Evolutionary conservation across 1,284 basidiomycete genomes (phyloP).

Genomic region (Pyrrhoderma lamaoense): DNA sequence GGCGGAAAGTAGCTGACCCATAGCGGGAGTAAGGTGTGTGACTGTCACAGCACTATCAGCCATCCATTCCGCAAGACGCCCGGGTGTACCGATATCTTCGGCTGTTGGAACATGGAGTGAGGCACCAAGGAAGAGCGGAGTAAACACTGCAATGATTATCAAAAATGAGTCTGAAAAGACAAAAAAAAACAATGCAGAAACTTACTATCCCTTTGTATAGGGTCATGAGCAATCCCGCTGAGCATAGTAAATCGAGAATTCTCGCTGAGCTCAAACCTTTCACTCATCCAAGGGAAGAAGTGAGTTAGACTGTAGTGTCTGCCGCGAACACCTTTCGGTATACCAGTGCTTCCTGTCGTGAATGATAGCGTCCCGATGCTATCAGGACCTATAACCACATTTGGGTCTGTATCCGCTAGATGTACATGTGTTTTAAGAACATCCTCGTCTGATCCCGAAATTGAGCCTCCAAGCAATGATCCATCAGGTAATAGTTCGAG

Average conservation of each 20-base stretch:
- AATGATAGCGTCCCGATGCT: constrained; percentile 94
- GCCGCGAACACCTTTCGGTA: constrained; percentile 96
- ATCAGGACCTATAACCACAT: constrained; percentile 87
- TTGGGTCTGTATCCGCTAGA: constrained; percentile 67
- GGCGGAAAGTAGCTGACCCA: constrained; percentile 97
- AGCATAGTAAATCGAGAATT: constrained; percentile 96
- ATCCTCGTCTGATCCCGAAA: constrained; percentile 31
- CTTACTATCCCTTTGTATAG: constrained; percentile 97
- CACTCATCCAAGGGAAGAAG: constrained; percentile 99
- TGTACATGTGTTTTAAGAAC: constrained; percentile 45
- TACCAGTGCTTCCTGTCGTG: constrained; percentile 96
- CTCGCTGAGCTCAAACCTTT: constrained; percentile 73
- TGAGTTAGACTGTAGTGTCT: constrained; percentile 96
- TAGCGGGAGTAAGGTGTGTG: constrained; percentile 96
- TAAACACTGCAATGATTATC: constrained; percentile 68
- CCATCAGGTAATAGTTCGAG: constrained; percentile 67
- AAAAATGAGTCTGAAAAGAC: background rate
- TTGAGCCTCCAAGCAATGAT: constrained; percentile 59
- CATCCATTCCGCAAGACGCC: constrained; percentile 98
- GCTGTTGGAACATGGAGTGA: constrained; percentile 93
- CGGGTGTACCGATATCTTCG: constrained; percentile 97
- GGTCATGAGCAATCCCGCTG: constrained; percentile 98
- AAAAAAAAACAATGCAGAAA: background rate
- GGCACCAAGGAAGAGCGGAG: constrained; percentile 96
- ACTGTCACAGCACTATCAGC: constrained; percentile 83